A percentile compares a stretch with the other conserved stretches of the same genome.
These are phyloP conservation scores for Euphorbia peplus DNA, from an alignment of 345 rosid species.

Conservation along the genomic window DNA sequence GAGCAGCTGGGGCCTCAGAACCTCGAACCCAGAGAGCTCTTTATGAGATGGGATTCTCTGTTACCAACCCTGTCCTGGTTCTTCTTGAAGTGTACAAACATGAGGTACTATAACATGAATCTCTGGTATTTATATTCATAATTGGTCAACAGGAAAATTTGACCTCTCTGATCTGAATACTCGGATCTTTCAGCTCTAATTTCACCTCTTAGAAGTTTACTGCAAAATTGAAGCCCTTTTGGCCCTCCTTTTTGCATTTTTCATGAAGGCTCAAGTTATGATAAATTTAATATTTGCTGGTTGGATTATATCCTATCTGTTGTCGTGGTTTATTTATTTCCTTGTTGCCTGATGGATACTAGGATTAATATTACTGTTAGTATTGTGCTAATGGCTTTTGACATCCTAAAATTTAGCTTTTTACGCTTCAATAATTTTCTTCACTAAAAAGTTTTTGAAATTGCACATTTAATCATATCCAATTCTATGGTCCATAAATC, in stretches of 20 bases:
- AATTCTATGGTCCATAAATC: too few relatives aligned
- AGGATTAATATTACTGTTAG: neutral
- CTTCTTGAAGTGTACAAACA: conserved; percentile 92
- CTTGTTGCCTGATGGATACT: conserved; percentile 13
- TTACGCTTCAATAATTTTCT: too few relatives aligned
- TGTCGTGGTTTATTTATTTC: neutral
- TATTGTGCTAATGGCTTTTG: neutral
- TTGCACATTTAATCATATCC: too few relatives aligned
- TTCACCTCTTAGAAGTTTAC: neutral
- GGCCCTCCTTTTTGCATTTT: neutral
- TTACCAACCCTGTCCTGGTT: conserved; percentile 61
- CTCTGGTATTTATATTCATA: neutral
- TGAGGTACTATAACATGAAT: conserved; percentile 54
- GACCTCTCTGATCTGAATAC: conserved; percentile 1
- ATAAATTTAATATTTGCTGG: neutral
- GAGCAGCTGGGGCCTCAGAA: conserved; percentile 92
- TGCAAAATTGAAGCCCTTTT: conserved; percentile 2
- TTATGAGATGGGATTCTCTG: conserved; percentile 84
- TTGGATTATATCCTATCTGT: neutral
- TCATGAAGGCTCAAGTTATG: neutral
- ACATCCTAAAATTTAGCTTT: neutral
- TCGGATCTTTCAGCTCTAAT: conserved; percentile 5
- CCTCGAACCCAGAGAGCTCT: conserved; percentile 91
- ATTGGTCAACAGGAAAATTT: neutral
- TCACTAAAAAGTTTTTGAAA: too few relatives aligned